Base-by-base conservation (phyloP, 2,329 filamentous ascomycete genomes). In the Exutisphaerella laricina region DNA sequence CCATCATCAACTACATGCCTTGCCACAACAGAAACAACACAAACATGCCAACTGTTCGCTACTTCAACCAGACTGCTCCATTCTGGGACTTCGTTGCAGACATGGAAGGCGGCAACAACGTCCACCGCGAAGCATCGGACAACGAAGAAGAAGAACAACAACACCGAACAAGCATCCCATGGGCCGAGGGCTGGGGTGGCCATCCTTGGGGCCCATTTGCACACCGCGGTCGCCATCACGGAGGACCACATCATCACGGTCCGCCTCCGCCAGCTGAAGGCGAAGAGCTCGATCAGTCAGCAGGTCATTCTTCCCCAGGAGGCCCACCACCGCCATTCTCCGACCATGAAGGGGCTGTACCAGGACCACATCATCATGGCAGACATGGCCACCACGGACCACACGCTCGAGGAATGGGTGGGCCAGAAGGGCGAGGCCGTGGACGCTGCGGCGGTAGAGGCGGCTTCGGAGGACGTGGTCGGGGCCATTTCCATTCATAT, bases 61-160 rank as follows among this genome's bases (percentile, higher is more conserved):
- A 75, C 57, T 69, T 75, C 64, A 75, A 77, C 45, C 66, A 70
- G 42, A 68, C 67, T 4, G 67, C 70, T 54, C 71, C 73, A 39
- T 75, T 78, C 58, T 78, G 75, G 75, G 73, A 78, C 58, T 74
- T 73, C 46, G 53, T 78, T 40, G 67, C 71, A 39, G 65, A 62
- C 48, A 64, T 79, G 9, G 73, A 78, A 58, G 67, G 65, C 41
- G 30, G 43, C 36, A 44, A 36, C 45, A 58, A 59, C 37, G 59
- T 58, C 48, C 60, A 64, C 39, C 59, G 56, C 37, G 47, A 53
- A 18, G 13, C 25, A 8, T 47, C 45, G 36, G 62, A 61, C 48
- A 61, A 64, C 45, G 60, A 58, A 23, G 33, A 35, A 22, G 32
- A 35, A 21, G 37, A 59, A 58, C 45, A 54, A 57, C 17, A 49